phyloP scores from a whole-genome alignment of 2,329 filamentous ascomycete species.

The Cercospora janseana region DNA sequence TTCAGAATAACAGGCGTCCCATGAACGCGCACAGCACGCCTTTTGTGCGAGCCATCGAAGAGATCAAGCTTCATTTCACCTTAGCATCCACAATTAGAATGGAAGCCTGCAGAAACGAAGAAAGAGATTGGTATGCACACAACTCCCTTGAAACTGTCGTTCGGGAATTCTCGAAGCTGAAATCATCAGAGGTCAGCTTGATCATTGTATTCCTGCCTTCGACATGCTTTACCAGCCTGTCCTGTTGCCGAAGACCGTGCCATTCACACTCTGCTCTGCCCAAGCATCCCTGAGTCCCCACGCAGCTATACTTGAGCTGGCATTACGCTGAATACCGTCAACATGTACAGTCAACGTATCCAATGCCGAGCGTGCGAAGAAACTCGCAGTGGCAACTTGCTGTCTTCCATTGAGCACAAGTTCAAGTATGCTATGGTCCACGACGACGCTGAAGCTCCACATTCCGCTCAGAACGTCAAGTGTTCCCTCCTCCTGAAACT shows the following conservation, averaged over 20 bases:
- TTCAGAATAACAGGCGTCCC: no score
- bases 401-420: constrained; percentile 55
- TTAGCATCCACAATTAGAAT: no score
- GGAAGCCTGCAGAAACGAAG: no score
- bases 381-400: constrained; percentile 51
- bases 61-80: no score
- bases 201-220: no score
- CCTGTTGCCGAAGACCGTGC: constrained; percentile 40
- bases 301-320: constrained; percentile 41
- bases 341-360: constrained; percentile 41
- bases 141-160: no score
- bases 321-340: constrained; percentile 38
- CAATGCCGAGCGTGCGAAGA: constrained; percentile 50
- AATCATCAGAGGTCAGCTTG: no score
- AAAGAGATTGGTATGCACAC: no score
- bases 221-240: no score
- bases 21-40: no score
- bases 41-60: no score
- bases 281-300: constrained; percentile 43
- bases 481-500: constrained; percentile 45
- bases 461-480: constrained; percentile 32
- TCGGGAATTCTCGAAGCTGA: no score
- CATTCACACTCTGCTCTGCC: constrained; percentile 35
- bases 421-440: constrained; percentile 57
- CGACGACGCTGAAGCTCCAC: constrained; percentile 49